Evolutionary conservation across 306 rosid species (phyloP).

Genomic region (Sicyos baderoa): DNA sequence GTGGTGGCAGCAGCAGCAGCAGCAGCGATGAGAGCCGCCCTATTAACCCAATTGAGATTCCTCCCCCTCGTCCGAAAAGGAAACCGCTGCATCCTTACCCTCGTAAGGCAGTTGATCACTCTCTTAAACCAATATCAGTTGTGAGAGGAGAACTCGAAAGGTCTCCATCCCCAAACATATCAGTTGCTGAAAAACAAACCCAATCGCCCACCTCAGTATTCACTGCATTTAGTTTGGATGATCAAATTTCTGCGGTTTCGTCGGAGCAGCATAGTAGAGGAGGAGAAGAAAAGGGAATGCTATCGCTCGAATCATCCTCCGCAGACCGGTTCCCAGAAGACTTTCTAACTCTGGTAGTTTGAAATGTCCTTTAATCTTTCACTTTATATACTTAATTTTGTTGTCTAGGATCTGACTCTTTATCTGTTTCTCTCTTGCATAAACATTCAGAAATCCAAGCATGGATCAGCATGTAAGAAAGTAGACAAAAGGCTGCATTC

Average conservation of each 20-base stretch:
- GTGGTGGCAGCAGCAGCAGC: too few relatives aligned
- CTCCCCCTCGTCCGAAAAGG: conserved; percentile 95
- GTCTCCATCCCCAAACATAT: conserved; percentile 45
- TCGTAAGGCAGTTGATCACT: conserved; percentile 49
- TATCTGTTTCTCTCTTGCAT: conserved; percentile 18
- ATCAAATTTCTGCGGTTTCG: conserved; percentile 41
- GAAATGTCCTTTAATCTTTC: conserved; percentile 17
- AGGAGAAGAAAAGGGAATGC: conserved; percentile 40
- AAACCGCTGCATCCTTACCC: conserved; percentile 95
- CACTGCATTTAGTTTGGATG: conserved; percentile 50
- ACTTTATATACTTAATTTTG: neutral
- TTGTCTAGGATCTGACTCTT: conserved; percentile 4
- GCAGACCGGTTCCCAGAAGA: conserved; percentile 28
- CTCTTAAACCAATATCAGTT: conserved; percentile 32
- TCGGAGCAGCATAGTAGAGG: conserved; percentile 31
- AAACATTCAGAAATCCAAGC: conserved; percentile 46
- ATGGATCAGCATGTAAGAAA: conserved; percentile 28
- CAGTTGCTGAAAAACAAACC: conserved; percentile 39
- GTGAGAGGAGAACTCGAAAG: conserved; percentile 41
- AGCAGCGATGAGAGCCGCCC: conserved; percentile 41
- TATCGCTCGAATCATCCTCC: conserved; percentile 22
- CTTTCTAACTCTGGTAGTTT: conserved; percentile 39
- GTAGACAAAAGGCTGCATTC: conserved; percentile 24
- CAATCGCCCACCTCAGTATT: conserved; percentile 71
- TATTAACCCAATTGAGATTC: conserved; percentile 60